Conservation (phyloP, 2,329 filamentous ascomycete genomes). For the Fusarium goolgardi region DNA sequence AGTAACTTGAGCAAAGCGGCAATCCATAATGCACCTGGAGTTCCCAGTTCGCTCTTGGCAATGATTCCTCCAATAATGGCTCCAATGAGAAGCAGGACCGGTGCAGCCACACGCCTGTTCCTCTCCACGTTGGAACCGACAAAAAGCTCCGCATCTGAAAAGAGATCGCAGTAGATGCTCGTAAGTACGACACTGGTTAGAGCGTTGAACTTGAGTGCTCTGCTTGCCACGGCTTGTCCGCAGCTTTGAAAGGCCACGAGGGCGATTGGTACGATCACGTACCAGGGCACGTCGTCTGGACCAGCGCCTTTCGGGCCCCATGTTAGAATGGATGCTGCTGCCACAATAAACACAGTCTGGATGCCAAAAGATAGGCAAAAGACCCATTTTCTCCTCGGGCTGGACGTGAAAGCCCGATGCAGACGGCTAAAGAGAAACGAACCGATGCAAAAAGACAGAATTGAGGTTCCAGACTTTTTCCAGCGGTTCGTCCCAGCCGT, state of each 20-base stretch:
- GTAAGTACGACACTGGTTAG: conserved; percentile 84
- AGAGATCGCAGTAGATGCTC: conserved; percentile 84
- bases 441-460: conserved; percentile 76
- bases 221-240: conserved; percentile 80
- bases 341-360: conserved; percentile 63
- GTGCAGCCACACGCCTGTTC: conserved; percentile 63
- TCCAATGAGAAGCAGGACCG: conserved; percentile 61
- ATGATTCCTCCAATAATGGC: conserved; percentile 63
- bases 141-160: conserved; percentile 70
- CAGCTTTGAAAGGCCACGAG: conserved; percentile 81
- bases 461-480: conserved; percentile 67
- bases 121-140: conserved; percentile 59
- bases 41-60: conserved; percentile 60
- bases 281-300: conserved; percentile 64
- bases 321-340: conserved; percentile 66
- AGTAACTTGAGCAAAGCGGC: conserved; percentile 66
- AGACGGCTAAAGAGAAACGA: conserved; percentile 77
- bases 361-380: conserved; percentile 68
- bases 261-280: conserved; percentile 73
- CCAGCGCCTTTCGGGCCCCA: conserved; percentile 55
- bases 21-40: conserved; percentile 69
- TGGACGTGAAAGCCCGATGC: conserved; percentile 65
- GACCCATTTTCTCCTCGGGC: conserved; percentile 71
- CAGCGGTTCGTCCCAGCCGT: conserved; percentile 62
- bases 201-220: conserved; percentile 75